Conservation (phyloP, 768 basidiomycete genomes). For the Panaeolus cyanescens region DNA sequence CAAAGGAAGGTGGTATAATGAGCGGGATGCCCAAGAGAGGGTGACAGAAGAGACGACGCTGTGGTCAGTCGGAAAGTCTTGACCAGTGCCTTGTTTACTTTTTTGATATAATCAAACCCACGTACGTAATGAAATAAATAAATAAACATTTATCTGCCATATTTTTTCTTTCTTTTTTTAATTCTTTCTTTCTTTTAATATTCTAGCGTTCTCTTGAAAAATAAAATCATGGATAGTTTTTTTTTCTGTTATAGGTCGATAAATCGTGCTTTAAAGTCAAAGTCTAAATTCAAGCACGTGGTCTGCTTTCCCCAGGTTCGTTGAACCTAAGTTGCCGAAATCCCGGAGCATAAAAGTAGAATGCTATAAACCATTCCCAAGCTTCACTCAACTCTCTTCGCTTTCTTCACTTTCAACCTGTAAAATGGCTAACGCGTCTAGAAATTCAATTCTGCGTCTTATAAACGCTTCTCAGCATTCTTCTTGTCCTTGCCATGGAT, state of each 20-base stretch:
- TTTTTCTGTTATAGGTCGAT: no score
- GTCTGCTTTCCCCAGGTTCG: background rate
- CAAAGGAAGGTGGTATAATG: constrained; percentile 2
- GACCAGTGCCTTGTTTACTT: background rate
- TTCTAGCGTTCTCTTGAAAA: background rate
- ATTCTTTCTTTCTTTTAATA: background rate
- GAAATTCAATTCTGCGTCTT: constrained; percentile 68
- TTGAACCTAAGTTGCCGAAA: background rate
- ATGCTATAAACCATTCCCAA: constrained; percentile 11
- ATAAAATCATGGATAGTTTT: no score
- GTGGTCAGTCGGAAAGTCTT: background rate
- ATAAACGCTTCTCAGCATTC: constrained; percentile 76
- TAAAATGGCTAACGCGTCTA: constrained; percentile 35
- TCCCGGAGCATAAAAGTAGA: background rate
- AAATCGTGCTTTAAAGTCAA: background rate
- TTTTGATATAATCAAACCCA: background rate
- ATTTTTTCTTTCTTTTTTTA: background rate
- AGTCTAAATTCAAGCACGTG: constrained; percentile 1
- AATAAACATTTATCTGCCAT: background rate
- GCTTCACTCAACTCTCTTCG: constrained; percentile 6
- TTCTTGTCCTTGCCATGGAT: constrained; percentile 80
- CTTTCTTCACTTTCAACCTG: constrained; percentile 36
- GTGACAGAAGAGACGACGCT: background rate
- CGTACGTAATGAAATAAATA: background rate
- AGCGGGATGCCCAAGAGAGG: background rate